Evolutionary conservation across 2,329 filamentous ascomycete species (phyloP).

Genomic region (Neodidymelliopsis sp.): DNA sequence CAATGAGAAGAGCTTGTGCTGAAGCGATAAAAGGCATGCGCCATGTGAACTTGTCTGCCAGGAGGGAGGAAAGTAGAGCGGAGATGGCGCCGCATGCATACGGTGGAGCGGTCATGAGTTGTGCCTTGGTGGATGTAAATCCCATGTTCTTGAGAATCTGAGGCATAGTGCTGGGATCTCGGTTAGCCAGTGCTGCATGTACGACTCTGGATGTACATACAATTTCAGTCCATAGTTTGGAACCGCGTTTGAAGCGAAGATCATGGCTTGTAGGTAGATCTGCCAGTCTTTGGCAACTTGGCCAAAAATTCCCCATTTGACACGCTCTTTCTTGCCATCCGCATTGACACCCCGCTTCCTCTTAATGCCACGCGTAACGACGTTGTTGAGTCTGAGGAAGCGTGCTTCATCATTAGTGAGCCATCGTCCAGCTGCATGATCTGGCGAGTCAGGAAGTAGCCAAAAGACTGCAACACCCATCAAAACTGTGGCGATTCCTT

Average conservation of each 20-base stretch:
- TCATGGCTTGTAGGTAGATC: slow-evolving; percentile 54
- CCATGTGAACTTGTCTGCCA: slow-evolving; percentile 30
- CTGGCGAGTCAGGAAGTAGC: slow-evolving; percentile 27
- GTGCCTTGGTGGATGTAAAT: slow-evolving; percentile 33
- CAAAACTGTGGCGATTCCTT: slow-evolving; percentile 21
- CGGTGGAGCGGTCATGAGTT: slow-evolving; percentile 35
- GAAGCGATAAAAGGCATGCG: slow-evolving; percentile 33
- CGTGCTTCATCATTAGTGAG: slow-evolving; percentile 31
- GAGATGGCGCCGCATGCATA: slow-evolving; percentile 33
- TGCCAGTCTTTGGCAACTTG: slow-evolving; percentile 59
- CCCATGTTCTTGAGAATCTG: slow-evolving; percentile 31
- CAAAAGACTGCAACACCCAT: slow-evolving; percentile 19
- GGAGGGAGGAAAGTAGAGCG: slow-evolving; percentile 22
- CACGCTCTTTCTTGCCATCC: slow-evolving; percentile 23
- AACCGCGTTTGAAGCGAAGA: slow-evolving; percentile 40
- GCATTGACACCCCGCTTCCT: slow-evolving; percentile 18
- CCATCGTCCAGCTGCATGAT: slow-evolving; percentile 32
- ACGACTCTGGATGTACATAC: background rate
- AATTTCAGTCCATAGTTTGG: slow-evolving; percentile 49
- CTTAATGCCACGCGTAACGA: slow-evolving; percentile 23
- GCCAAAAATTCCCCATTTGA: slow-evolving; percentile 29
- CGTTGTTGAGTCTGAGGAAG: slow-evolving; percentile 20
- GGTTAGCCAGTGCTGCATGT: background rate
- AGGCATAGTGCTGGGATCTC: slow-evolving; percentile 6
- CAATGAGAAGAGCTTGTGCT: slow-evolving; percentile 39